Percentiles rank a stretch among this genome's conserved stretches.
These are phyloP conservation scores for Closterium sp. DNA, from an alignment of 139 green algal species.

Conservation along the genomic window DNA sequence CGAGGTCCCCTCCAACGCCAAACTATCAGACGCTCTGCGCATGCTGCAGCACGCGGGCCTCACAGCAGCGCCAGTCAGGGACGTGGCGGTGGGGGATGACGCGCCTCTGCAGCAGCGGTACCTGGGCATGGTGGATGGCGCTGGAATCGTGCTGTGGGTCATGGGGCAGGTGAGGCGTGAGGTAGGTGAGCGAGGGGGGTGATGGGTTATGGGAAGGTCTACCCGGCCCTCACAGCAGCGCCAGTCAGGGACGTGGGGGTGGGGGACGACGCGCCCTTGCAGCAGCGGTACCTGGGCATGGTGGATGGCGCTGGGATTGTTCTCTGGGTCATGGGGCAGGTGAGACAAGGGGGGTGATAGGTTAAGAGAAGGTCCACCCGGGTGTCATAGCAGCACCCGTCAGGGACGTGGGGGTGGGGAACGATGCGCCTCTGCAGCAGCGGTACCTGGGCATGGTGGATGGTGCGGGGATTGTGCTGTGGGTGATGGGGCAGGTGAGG, in stretches of 20 bases:
- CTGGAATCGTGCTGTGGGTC: not conserved
- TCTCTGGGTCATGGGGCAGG: too few relatives aligned
- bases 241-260: too few relatives aligned
- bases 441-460: not conserved
- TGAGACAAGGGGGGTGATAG: too few relatives aligned
- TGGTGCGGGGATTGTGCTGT: not conserved
- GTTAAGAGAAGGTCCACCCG: too few relatives aligned
- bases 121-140: not conserved
- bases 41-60: not conserved
- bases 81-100: not conserved
- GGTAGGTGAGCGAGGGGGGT: too few relatives aligned
- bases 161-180: not conserved
- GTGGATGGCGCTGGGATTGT: too few relatives aligned
- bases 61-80: not conserved
- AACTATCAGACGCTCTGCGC: not conserved
- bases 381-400: not conserved
- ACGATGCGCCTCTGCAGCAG: not conserved
- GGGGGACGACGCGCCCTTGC: too few relatives aligned
- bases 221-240: too few relatives aligned
- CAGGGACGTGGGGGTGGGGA: not conserved
- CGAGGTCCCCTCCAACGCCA: not conserved
- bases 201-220: too few relatives aligned
- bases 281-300: too few relatives aligned
- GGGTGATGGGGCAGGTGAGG: not conserved
- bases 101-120: not conserved